phyloP scores from a whole-genome alignment of 106 monocot genomes.

The Amphibolis antarctica region DNA sequence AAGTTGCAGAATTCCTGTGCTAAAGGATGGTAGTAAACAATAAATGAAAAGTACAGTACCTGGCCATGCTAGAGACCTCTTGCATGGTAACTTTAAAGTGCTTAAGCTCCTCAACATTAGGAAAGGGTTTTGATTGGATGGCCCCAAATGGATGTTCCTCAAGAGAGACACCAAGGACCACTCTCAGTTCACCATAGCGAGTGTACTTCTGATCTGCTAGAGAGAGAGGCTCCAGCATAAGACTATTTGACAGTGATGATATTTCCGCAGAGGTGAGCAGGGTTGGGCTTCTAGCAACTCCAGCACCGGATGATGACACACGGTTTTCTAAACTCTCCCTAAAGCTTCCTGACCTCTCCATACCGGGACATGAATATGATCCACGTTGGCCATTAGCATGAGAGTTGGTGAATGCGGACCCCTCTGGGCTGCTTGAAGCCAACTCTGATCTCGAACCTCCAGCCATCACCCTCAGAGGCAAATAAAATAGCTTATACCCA shows the following conservation, averaged over 20 bases:
- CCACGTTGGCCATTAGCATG: conserved; percentile 43
- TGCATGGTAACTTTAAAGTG: conserved; percentile 39
- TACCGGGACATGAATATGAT: conserved; percentile 22
- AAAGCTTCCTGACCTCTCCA: conserved; percentile 61
- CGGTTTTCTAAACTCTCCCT: conserved; percentile 45
- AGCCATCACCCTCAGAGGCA: conserved; percentile 28
- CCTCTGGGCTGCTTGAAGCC: conserved; percentile 43
- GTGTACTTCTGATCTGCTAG: conserved; percentile 42
- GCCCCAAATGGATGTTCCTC: conserved; percentile 61
- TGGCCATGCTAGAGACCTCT: conserved; percentile 31
- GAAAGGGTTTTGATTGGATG: conserved; percentile 34
- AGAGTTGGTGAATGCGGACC: conserved; percentile 24
- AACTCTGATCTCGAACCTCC: conserved; percentile 32
- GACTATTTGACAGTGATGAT: conserved; percentile 25
- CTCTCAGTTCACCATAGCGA: conserved; percentile 49
- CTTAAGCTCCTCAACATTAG: conserved; percentile 52
- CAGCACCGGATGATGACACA: conserved; percentile 15
- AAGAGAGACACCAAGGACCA: conserved; percentile 42
- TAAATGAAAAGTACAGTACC: conserved; percentile 14
- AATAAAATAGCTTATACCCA: conserved; percentile 14
- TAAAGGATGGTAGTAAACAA: no score
- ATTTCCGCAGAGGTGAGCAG: conserved; percentile 7
- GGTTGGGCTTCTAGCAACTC: conserved; percentile 16
- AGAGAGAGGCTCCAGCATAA: conserved; percentile 36
- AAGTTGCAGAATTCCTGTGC: no score